Evolutionary conservation across 306 rosid genomes (phyloP), one percentile per base, ranked within the genome.

Genomic region (Inga oerstediana): DNA sequence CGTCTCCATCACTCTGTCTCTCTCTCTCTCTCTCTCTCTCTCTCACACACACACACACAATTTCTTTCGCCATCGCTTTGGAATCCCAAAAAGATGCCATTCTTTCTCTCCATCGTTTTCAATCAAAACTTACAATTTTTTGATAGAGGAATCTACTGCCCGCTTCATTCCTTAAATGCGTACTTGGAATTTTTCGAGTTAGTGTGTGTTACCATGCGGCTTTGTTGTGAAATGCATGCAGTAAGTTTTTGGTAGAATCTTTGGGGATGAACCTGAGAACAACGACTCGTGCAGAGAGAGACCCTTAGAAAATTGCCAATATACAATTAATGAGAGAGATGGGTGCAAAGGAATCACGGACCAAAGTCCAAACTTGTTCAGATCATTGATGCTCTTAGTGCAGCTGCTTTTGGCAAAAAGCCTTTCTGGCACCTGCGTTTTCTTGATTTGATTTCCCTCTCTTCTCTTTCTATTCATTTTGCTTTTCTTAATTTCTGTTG

Each of bases 1-100:
- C 27, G 88, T 87, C 87, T 30, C 76, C 88, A 87, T 87, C 90
- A 87, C 84, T 81, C 85, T 44, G 72, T 44, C 81, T 20, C 54
- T 4, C 37, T 17, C 30, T 27, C 30, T 27, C 30, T 27, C 30
- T 27, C 30, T 0, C 80, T 56, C 79, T 78, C 77, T 67, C 74
- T 8, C 74, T 49, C 74, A 78, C 27, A 27, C 80, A 66, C 79
- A 81, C 77, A 73, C 74, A 10, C 74, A 61, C 74, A 78, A 72
- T 48, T 11, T 14, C 79, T 83, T 73, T 51, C 51, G 32, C 72
- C 72, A 30, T 81, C 61, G 13, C 80, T 35, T 78, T 69, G 79
- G 79, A 78, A 84, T 81, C 76, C 81, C 80, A 86, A 80, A 80
- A 72, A 76, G 82, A 76, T 83, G 72, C 89, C 79, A 8, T 49